Conservation (phyloP, 2,329 filamentous ascomycete species). For the Diaporthe citriasiana region DNA sequence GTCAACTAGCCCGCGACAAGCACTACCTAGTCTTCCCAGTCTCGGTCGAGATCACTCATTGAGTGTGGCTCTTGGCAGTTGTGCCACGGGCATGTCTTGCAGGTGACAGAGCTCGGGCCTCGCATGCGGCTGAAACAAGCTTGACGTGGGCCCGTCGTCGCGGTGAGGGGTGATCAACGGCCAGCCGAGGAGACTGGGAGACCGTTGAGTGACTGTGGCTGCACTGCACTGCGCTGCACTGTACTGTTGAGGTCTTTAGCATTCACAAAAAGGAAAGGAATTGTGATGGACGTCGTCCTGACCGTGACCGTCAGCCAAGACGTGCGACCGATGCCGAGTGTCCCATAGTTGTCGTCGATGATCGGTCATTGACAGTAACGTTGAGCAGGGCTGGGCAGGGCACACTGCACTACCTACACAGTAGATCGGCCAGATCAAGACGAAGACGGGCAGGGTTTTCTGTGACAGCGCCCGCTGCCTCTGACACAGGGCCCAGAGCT, state of each 20-base stretch:
- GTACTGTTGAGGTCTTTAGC: not conserved
- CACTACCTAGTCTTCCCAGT: not conserved
- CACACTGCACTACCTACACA: too few relatives aligned
- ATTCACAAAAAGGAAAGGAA: not conserved
- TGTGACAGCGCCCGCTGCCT: conserved; percentile 13
- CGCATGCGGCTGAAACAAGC: conserved; percentile 33
- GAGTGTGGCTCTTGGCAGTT: not conserved
- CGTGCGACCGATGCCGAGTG: not conserved
- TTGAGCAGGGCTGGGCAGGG: too few relatives aligned
- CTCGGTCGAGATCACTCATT: not conserved
- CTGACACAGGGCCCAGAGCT: conserved; percentile 30
- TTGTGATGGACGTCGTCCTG: not conserved
- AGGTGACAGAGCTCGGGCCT: conserved; percentile 31
- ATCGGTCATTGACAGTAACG: not conserved
- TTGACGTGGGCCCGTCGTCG: conserved; percentile 18
- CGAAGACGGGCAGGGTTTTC: conserved; percentile 8
- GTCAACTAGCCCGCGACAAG: not conserved
- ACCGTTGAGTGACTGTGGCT: too few relatives aligned
- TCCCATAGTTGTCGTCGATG: not conserved
- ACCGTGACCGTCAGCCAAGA: not conserved
- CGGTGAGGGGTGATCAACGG: conserved; percentile 29
- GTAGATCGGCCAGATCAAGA: not conserved
- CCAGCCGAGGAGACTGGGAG: not conserved
- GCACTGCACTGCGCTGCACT: not conserved
- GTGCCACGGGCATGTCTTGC: conserved; percentile 28